phyloP scores from a whole-genome alignment of 768 basidiomycete species.

The Rhizopogon vesiculosus region DNA sequence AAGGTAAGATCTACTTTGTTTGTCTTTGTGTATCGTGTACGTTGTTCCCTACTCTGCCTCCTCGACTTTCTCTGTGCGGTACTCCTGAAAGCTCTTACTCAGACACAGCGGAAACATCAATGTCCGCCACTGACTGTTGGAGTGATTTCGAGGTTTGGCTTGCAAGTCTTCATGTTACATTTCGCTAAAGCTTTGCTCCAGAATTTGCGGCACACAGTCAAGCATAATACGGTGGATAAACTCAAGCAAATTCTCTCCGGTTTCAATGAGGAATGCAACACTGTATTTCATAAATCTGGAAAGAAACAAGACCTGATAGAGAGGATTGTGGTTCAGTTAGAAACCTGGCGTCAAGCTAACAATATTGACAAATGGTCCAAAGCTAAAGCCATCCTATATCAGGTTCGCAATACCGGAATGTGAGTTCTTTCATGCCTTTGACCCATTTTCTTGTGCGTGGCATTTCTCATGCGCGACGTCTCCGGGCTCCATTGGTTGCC shows the following conservation, averaged over 20 bases:
- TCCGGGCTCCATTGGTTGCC: background rate
- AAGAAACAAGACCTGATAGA: slow-evolving; percentile 89
- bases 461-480: slow-evolving; percentile 7
- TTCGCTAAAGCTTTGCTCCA: slow-evolving; percentile 29
- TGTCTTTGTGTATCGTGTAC: slow-evolving; percentile 27
- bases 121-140: slow-evolving; percentile 65
- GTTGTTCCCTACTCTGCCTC: slow-evolving; percentile 6
- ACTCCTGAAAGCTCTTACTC: slow-evolving; percentile 7
- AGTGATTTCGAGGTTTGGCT: slow-evolving; percentile 65
- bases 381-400: slow-evolving; percentile 60
- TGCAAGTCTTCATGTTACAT: slow-evolving; percentile 2
- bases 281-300: slow-evolving; percentile 66
- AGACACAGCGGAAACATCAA: slow-evolving; percentile 23
- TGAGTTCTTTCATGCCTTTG: slow-evolving; percentile 39
- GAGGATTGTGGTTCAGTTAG: slow-evolving; percentile 56
- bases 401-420: slow-evolving; percentile 63
- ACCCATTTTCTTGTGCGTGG: slow-evolving; percentile 7
- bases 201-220: slow-evolving; percentile 67
- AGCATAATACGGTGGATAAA: slow-evolving; percentile 78
- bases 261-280: slow-evolving; percentile 74
- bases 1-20: slow-evolving; percentile 15
- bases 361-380: slow-evolving; percentile 64
- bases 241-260: slow-evolving; percentile 78
- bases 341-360: slow-evolving; percentile 53
- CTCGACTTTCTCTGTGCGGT: slow-evolving; percentile 5